phyloP scores from a whole-genome alignment of 2,329 filamentous ascomycete species.

The Lojkania enalia region DNA sequence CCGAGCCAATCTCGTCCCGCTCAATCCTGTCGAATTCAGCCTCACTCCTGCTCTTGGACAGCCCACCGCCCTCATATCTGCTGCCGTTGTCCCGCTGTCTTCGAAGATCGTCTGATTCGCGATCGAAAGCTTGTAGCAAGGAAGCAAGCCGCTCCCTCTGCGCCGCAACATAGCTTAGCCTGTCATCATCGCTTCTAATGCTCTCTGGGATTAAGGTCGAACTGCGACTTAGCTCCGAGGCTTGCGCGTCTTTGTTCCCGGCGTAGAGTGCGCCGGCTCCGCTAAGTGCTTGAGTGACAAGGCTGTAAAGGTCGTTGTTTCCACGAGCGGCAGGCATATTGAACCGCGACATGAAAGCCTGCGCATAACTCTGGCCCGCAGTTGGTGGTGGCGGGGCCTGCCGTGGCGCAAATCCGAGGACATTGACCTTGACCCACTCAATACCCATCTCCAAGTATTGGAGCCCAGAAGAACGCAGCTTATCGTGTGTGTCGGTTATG shows the following conservation, averaged over 20 bases:
- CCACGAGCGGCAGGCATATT: constrained; percentile 73
- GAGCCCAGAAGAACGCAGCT: constrained; percentile 74
- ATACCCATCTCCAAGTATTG: constrained; percentile 54
- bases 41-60: constrained; percentile 84
- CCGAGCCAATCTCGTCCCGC: constrained; percentile 64
- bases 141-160: constrained; percentile 78
- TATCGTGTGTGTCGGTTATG: constrained; percentile 79
- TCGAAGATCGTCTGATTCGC: constrained; percentile 69
- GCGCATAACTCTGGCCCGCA: constrained; percentile 66
- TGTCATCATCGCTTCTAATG: constrained; percentile 66
- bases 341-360: constrained; percentile 82
- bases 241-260: constrained; percentile 45
- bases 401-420: constrained; percentile 74
- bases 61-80: constrained; percentile 51
- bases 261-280: constrained; percentile 58
- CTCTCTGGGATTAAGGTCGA: constrained; percentile 71
- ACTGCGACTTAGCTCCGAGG: constrained; percentile 58
- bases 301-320: constrained; percentile 72
- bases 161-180: constrained; percentile 72
- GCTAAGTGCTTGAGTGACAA: constrained; percentile 75
- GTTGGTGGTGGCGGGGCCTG: constrained; percentile 53
- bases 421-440: constrained; percentile 68
- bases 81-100: constrained; percentile 44
- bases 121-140: constrained; percentile 76
- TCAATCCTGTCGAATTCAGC: constrained; percentile 89